Base-by-base conservation (phyloP, 495 filamentous ascomycete genomes). In the Rusavskia elegans region DNA sequence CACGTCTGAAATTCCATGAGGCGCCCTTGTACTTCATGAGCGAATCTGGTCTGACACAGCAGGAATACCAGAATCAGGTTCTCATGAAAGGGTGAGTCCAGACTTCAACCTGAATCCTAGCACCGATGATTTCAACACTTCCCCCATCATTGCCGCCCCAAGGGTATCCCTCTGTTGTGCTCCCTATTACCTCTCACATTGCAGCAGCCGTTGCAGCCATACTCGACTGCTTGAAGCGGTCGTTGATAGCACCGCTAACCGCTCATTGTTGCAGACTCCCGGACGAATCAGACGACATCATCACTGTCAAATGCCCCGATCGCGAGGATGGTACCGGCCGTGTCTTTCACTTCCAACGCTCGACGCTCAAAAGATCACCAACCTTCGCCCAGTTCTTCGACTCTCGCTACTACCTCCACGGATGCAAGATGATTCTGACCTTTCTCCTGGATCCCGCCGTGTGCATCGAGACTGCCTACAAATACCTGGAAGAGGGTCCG, bases 401-500 rank as follows among this genome's bases (percentile, higher is more conserved):
- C 19, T 59, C 57, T 13, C 21, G 11, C 3, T 37, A 57, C 37
- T 62, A 59, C 32, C 57, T 44, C 19, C 45, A 35, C 3, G 49
- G 53, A 21, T 54, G 57, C 41, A 48, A 52, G 8, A 59, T 55
- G 35, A 32, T 25, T 13, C 45, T 62, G n/a, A 45, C 52, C 3
- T 57, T 62, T 45, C 52, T 53, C n/a, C 23, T 41, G 6, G 52
- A 49, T 25, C 50, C 45, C 9, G 54, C 45, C 14, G 36, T 50
- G n/a, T 54, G 52, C 49, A 39, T 62, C 36, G 45, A 55, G 5
- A 45, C 49, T 19, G 48, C 53, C 13, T 48, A 55, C 30, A 37
- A 41, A 19, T 59, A 62, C 39, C 45, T 62, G 10, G 50, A 55
- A 38, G 30, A 57, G 23, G 57, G 54, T n/a, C 52, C 57, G 14